Percentiles rank a stretch among this genome's conserved stretches.
Conservation (phyloP, 441 rosid species). For the Viola pubescens region DNA sequence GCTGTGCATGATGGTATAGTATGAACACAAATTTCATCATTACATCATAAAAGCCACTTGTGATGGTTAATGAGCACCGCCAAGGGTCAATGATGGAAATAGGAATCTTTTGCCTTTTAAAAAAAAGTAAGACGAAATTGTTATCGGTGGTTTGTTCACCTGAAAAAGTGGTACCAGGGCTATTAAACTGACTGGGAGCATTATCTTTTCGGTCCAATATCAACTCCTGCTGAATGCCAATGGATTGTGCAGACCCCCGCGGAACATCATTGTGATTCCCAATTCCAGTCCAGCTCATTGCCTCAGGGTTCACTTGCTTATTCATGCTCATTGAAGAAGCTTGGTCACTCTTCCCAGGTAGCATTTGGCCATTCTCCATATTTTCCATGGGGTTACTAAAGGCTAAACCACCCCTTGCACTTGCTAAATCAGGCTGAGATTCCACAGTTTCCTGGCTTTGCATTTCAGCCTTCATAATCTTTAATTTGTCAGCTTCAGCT, state of each 20-base stretch:
- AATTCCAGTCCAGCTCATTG: conserved; percentile 41
- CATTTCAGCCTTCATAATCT: conserved; percentile 35
- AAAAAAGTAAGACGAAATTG: conserved; percentile 8
- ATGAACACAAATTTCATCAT: conserved; percentile 14
- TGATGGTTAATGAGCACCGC: conserved; percentile 4
- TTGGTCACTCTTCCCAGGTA: conserved; percentile 34
- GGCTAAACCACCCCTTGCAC: conserved; percentile 28
- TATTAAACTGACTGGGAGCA: conserved; percentile 31
- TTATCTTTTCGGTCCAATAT: conserved; percentile 30
- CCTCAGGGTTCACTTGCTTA: conserved; percentile 40
- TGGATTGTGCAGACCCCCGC: conserved; percentile 26
- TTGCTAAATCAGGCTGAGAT: conserved; percentile 33
- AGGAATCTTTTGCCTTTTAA: conserved; percentile 20
- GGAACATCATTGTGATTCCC: conserved; percentile 34
- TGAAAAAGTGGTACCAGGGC: conserved; percentile 24
- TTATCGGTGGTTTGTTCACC: conserved; percentile 19
- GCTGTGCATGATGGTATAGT: conserved; percentile 3
- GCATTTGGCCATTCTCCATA: conserved; percentile 37
- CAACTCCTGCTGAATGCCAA: conserved; percentile 32
- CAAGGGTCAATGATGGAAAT: conserved; percentile 9
- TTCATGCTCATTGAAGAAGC: conserved; percentile 33
- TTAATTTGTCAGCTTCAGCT: conserved; percentile 43
- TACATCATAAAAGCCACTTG: conserved; percentile 1
- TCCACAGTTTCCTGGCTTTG: conserved; percentile 44
- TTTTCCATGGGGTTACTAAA: conserved; percentile 24